phyloP scores from a whole-genome alignment of 2,329 filamentous ascomycete species.

The Lojkania enalia region DNA sequence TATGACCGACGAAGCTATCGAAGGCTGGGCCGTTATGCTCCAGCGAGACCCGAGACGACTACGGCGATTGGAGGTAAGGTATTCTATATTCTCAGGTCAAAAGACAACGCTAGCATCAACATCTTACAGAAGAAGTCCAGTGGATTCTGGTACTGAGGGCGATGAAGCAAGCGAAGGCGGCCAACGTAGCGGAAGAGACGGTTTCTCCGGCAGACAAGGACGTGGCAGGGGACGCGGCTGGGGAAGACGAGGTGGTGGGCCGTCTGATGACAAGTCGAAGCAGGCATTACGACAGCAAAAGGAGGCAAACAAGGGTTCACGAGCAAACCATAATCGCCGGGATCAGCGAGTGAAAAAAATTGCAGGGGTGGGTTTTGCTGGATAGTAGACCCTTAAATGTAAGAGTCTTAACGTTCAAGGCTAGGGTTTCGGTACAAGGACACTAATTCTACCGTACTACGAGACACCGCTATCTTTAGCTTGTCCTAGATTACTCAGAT shows the following conservation, averaged over 20 bases:
- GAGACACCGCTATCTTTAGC: no score
- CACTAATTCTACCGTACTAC: no score
- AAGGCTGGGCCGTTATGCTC: slow-evolving; percentile 92
- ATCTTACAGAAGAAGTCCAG: slow-evolving; percentile 59
- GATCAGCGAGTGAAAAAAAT: slow-evolving; percentile 68
- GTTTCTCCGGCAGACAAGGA: slow-evolving; percentile 43
- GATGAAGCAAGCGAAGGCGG: slow-evolving; percentile 46
- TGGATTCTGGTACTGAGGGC: slow-evolving; percentile 60
- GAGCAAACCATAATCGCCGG: slow-evolving; percentile 84
- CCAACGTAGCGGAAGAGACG: slow-evolving; percentile 54
- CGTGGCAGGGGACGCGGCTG: slow-evolving; percentile 41
- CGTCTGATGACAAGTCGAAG: slow-evolving; percentile 70
- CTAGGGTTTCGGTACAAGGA: no score
- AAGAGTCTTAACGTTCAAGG: no score
- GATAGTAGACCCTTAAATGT: no score
- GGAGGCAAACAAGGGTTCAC: slow-evolving; percentile 78
- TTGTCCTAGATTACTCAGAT: no score
- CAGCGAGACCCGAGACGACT: slow-evolving; percentile 69
- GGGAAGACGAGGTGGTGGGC: slow-evolving; percentile 46
- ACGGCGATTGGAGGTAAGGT: slow-evolving; percentile 71
- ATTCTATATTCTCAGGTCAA: slow-evolving; percentile 65
- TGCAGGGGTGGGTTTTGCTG: slow-evolving; percentile 58
- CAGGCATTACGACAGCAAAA: slow-evolving; percentile 73
- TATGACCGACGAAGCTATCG: slow-evolving; percentile 91
- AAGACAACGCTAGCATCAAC: slow-evolving; percentile 69